Percentiles rank a stretch among this genome's conserved stretches.
phyloP scores from a whole-genome alignment of 495 filamentous ascomycete genomes.

The Xylaria flabelliformis region DNA sequence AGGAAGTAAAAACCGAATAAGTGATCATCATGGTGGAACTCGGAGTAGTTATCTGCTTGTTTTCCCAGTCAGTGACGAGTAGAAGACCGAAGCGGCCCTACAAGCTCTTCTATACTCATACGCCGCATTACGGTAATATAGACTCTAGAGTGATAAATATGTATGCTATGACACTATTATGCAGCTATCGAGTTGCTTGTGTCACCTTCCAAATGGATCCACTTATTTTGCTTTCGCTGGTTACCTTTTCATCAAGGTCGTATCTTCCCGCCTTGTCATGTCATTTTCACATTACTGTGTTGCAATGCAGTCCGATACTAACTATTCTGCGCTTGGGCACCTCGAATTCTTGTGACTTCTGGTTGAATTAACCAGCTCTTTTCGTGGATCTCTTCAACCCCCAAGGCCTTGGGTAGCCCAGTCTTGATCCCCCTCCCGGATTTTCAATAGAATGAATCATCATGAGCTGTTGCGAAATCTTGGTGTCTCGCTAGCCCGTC shows the following conservation, averaged over 20 bases:
- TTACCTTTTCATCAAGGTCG: neutral
- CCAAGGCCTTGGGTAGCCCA: neutral
- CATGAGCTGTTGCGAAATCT: constrained; percentile 6
- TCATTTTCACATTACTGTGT: neutral
- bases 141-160: neutral
- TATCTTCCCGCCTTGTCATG: neutral
- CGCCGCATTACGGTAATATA: neutral
- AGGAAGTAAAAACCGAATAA: neutral
- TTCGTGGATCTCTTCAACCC: neutral
- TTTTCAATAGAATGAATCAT: neutral
- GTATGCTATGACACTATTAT: neutral
- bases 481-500: neutral
- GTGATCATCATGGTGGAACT: too few relatives aligned
- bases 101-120: neutral
- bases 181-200: neutral
- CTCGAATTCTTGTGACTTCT: neutral
- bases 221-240: neutral
- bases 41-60: neutral
- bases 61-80: too few relatives aligned
- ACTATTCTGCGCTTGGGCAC: neutral
- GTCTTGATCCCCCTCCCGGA: neutral
- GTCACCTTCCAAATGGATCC: neutral
- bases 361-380: neutral
- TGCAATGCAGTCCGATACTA: neutral
- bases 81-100: neutral